Evolutionary conservation across 2,329 filamentous ascomycete genomes (phyloP).

Genomic region (Cladosporium sp.): DNA sequence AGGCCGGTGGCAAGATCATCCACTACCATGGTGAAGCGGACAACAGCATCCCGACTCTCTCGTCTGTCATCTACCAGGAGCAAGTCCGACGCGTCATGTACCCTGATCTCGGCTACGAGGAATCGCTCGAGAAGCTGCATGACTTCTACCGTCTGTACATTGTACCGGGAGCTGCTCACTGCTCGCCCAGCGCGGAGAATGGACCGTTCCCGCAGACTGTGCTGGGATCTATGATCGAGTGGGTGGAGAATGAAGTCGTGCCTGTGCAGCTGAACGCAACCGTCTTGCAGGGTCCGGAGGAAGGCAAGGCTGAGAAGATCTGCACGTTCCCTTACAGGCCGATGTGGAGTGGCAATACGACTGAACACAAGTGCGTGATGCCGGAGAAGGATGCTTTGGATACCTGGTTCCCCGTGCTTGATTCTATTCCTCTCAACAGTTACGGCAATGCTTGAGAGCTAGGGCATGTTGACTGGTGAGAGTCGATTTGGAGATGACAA

Average conservation of each 20-base stretch:
- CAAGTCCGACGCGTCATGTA: conserved; percentile 49
- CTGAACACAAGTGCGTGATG: conserved; percentile 11
- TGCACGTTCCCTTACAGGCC: conserved; percentile 18
- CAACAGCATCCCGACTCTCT: conserved; percentile 45
- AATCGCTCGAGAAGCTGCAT: conserved; percentile 24
- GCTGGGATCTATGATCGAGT: conserved; percentile 34
- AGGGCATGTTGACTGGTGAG: too few species aligned
- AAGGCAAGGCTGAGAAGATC: conserved; percentile 14
- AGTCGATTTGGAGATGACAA: too few species aligned
- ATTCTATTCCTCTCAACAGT: conserved; percentile 12
- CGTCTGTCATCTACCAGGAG: conserved; percentile 50
- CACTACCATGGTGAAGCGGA: conserved; percentile 55
- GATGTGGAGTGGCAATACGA: conserved; percentile 9
- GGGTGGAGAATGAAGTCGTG: conserved; percentile 16
- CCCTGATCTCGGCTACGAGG: conserved; percentile 31
- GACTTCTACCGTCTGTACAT: conserved; percentile 52
- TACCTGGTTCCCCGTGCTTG: conserved; percentile 15
- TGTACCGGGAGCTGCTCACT: conserved; percentile 49
- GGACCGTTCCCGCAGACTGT: conserved; percentile 42
- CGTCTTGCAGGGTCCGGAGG: conserved; percentile 14
- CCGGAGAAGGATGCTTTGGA: conserved; percentile 14
- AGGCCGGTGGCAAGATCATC: conserved; percentile 48
- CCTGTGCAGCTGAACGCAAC: conserved; percentile 13
- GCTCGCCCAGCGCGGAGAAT: conserved; percentile 26
- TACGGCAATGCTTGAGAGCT: conserved; percentile 17